Evolutionary conservation across 1,139 yeast species (phyloP).

Genomic region (Pichia sp.): DNA sequence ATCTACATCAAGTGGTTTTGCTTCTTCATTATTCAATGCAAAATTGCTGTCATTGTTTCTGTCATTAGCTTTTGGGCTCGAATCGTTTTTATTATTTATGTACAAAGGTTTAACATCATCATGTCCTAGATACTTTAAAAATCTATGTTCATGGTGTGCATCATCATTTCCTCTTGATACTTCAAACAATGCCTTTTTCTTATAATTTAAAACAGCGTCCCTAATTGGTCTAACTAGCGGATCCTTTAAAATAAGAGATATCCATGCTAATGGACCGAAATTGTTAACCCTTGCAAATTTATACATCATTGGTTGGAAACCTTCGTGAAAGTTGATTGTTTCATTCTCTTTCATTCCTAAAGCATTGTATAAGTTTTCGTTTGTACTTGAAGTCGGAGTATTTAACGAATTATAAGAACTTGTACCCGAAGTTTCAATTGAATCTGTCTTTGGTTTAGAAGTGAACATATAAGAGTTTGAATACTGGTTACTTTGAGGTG

Average conservation of each 20-base stretch:
- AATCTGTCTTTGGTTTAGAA: background rate
- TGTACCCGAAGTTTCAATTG: background rate
- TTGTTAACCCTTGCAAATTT: conserved; percentile 36
- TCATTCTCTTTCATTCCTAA: conserved; percentile 16
- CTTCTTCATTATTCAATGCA: background rate
- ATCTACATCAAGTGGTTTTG: background rate
- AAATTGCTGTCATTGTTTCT: background rate
- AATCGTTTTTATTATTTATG: background rate
- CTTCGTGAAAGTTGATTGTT: conserved; percentile 37
- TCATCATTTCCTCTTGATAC: conserved; percentile 19
- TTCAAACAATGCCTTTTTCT: conserved; percentile 21
- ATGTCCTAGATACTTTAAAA: conserved; percentile 32
- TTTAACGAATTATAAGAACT: background rate
- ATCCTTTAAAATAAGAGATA: conserved; percentile 42
- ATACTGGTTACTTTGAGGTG: background rate
- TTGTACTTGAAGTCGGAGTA: background rate
- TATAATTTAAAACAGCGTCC: conserved; percentile 26
- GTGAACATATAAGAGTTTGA: background rate
- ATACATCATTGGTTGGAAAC: conserved; percentile 37
- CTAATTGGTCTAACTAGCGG: conserved; percentile 35
- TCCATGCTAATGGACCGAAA: conserved; percentile 47
- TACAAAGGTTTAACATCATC: conserved; percentile 28
- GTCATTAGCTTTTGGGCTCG: background rate
- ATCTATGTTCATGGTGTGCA: conserved; percentile 26
- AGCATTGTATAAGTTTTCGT: background rate